phyloP scores from a whole-genome alignment of 805 yeast species.

The Suhomyces xylopsoci region DNA sequence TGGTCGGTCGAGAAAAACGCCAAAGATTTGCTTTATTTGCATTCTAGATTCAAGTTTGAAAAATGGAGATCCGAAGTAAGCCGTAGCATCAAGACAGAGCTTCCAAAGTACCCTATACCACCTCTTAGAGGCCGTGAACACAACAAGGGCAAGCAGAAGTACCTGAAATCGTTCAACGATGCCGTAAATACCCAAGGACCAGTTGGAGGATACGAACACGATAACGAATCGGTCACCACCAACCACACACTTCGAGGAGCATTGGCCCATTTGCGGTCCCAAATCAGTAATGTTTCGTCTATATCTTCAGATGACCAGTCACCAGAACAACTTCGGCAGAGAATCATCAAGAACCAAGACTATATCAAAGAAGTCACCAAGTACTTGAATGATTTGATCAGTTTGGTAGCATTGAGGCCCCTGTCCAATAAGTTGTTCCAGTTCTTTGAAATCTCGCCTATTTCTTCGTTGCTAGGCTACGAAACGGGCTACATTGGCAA shows the following conservation, averaged over 20 bases:
- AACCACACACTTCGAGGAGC: constrained; percentile 20
- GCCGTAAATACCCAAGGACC: neutral
- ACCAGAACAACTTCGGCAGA: constrained; percentile 29
- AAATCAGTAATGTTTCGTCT: constrained; percentile 25
- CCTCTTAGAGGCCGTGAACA: constrained; percentile 22
- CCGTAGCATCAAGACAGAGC: constrained; percentile 30
- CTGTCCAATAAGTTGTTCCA: constrained; percentile 81
- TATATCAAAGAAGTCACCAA: constrained; percentile 52
- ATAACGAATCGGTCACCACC: constrained; percentile 17
- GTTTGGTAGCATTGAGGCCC: constrained; percentile 62
- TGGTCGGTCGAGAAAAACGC: constrained; percentile 79
- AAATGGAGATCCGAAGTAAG: constrained; percentile 33
- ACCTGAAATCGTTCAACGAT: neutral
- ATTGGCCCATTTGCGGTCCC: constrained; percentile 29
- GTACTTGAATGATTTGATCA: constrained; percentile 63
- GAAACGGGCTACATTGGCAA: constrained; percentile 83
- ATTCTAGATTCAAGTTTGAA: constrained; percentile 60
- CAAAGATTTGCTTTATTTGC: constrained; percentile 69
- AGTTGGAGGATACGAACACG: constrained; percentile 8
- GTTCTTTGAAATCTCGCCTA: constrained; percentile 86
- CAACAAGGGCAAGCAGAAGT: neutral
- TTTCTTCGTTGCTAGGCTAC: constrained; percentile 76
- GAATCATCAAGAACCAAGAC: constrained; percentile 31
- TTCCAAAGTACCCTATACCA: constrained; percentile 47
- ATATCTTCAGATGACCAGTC: constrained; percentile 19